Percentiles rank a stretch among this genome's conserved stretches.
These are phyloP conservation scores for Acanthamoeba lugdunensis DNA, from an alignment of 208 protist genomes.

Conservation along the genomic window DNA sequence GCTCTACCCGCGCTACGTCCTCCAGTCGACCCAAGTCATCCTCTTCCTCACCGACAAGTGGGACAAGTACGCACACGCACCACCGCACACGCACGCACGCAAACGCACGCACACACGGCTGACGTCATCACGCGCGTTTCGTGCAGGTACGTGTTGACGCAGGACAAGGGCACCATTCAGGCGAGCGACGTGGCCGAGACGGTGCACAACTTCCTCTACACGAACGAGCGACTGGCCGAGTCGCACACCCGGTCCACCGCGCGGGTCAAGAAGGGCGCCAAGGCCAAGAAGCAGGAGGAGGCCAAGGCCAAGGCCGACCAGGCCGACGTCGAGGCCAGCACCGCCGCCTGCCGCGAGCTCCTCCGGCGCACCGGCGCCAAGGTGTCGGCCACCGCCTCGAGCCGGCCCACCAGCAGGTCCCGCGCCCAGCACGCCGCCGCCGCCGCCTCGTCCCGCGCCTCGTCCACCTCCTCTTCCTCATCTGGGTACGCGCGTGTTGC, in stretches of 20 bases:
- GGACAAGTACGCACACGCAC: constrained; percentile 7
- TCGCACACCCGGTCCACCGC: background rate
- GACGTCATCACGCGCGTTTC: no score
- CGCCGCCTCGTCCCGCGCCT: background rate
- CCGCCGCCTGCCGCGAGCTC: background rate
- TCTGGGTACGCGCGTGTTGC: background rate
- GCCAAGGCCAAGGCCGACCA: background rate
- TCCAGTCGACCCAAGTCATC: background rate
- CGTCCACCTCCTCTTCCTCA: background rate
- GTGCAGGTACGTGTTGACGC: constrained; percentile 5
- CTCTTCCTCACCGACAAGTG: constrained; percentile 46
- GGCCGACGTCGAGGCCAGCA: constrained; percentile 27
- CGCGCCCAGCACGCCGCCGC: background rate
- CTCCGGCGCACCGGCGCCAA: background rate
- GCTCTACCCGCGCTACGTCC: constrained; percentile 30
- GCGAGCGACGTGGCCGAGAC: background rate
- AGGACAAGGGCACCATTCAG: background rate
- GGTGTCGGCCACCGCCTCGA: background rate
- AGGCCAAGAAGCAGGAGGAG: background rate
- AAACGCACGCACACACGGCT: background rate
- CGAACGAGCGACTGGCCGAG: background rate
- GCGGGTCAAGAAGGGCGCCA: constrained; percentile 12
- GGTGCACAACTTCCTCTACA: background rate
- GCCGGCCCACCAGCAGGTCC: background rate
- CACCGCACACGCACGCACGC: no score